A percentile compares a stretch with the other conserved stretches of the same genome.
Conservation (phyloP, 805 yeast genomes). For the Saccharomycopsis sp. region DNA sequence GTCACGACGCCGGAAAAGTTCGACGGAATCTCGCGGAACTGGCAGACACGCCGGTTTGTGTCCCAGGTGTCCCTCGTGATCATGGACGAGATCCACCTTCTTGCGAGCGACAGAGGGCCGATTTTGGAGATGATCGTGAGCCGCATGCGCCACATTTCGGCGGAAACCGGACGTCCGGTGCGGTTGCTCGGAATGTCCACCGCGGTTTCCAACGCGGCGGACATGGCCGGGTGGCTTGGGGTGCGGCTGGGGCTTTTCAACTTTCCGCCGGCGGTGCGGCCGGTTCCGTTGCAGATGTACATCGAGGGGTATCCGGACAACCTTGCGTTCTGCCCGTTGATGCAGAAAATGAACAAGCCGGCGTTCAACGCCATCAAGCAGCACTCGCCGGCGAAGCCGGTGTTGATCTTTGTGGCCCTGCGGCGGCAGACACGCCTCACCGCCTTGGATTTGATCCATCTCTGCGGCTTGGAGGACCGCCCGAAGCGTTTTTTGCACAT, state of each 20-base stretch:
- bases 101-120: constrained; percentile 84
- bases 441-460: constrained; percentile 67
- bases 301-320: constrained; percentile 83
- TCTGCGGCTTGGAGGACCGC: constrained; percentile 73
- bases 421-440: constrained; percentile 78
- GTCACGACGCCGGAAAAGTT: constrained; percentile 84
- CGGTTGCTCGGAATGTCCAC: constrained; percentile 75
- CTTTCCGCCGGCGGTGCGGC: constrained; percentile 76
- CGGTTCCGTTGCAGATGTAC: constrained; percentile 81
- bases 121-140: constrained; percentile 85
- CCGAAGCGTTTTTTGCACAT: constrained; percentile 65
- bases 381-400: constrained; percentile 83
- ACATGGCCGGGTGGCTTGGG: constrained; percentile 81
- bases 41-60: constrained; percentile 75
- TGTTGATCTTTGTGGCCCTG: constrained; percentile 77
- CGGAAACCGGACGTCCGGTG: constrained; percentile 52
- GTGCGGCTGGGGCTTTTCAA: constrained; percentile 64
- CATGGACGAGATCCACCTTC: constrained; percentile 80
- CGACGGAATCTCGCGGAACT: constrained; percentile 80
- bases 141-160: constrained; percentile 68
- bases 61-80: constrained; percentile 68
- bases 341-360: constrained; percentile 87
- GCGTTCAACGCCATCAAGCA: constrained; percentile 89
- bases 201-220: constrained; percentile 80
- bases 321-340: constrained; percentile 71